phyloP scores from a whole-genome alignment of 495 filamentous ascomycete species.

The Thozetella sp. region DNA sequence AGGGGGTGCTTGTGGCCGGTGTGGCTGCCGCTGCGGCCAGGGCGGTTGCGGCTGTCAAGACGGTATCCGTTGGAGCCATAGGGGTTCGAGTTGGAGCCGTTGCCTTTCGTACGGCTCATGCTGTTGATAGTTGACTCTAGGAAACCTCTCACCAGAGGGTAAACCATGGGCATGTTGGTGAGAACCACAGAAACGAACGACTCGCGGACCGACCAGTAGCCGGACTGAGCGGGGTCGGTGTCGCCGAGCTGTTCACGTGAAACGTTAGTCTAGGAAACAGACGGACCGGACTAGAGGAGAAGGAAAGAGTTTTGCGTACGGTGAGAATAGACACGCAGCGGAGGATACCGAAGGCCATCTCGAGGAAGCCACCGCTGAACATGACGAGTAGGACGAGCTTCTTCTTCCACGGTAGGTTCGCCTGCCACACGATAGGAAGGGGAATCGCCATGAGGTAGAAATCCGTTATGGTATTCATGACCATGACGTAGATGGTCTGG shows the following conservation, averaged over 20 bases:
- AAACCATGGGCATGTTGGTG: conserved; percentile 63
- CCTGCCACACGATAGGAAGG: conserved; percentile 55
- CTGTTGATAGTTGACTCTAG: conserved; percentile 27
- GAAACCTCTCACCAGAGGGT: conserved; percentile 40
- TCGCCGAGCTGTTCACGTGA: conserved; percentile 28
- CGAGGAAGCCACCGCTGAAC: conserved; percentile 61
- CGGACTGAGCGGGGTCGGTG: conserved; percentile 50
- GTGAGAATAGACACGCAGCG: conserved; percentile 61
- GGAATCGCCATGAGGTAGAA: conserved; percentile 59
- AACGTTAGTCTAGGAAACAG: conserved; percentile 2
- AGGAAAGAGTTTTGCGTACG: no score
- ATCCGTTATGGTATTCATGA: conserved; percentile 55
- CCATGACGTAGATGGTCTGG: conserved; percentile 35
- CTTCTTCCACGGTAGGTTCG: conserved; percentile 48
- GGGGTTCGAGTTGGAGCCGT: conserved; percentile 4
- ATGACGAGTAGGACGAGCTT: conserved; percentile 57
- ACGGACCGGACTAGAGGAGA: no score
- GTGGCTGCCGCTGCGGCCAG: conserved; percentile 13
- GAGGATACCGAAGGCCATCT: conserved; percentile 61
- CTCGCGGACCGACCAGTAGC: conserved; percentile 65
- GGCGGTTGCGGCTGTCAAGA: conserved; percentile 15
- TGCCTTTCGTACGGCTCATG: conserved; percentile 6
- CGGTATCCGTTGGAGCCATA: conserved; percentile 17
- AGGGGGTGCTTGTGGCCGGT: conserved; percentile 42
- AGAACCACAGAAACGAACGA: conserved; percentile 64